phyloP scores from a whole-genome alignment of 768 basidiomycete genomes.

The Suillus subluteus region DNA sequence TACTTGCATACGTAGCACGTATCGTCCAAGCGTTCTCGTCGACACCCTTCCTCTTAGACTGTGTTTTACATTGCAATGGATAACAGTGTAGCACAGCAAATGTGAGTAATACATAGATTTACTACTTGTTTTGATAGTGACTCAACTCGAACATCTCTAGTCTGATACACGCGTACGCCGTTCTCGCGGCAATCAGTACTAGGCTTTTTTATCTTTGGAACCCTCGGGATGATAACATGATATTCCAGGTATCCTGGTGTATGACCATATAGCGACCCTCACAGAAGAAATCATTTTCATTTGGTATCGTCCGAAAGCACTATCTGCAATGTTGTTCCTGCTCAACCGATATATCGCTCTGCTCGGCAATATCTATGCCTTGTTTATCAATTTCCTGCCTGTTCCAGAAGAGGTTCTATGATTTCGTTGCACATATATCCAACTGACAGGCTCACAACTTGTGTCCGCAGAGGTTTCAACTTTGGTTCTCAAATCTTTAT shows the following conservation, averaged over 20 bases:
- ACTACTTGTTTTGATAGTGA: neutral
- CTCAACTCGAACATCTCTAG: neutral
- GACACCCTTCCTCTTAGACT: neutral
- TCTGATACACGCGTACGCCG: constrained; percentile 4
- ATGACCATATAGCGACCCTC: constrained; percentile 35
- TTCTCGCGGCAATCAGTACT: constrained; percentile 8
- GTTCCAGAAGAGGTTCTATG: neutral
- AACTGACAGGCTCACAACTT: neutral
- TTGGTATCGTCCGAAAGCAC: constrained; percentile 46
- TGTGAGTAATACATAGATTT: neutral
- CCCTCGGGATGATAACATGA: neutral
- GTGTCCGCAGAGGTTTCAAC: constrained; percentile 9
- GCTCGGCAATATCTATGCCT: constrained; percentile 40
- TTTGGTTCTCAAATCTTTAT: neutral
- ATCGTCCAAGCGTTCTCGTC: neutral
- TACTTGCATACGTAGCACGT: neutral
- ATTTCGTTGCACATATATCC: neutral
- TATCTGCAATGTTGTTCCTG: constrained; percentile 49
- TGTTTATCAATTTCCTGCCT: constrained; percentile 32
- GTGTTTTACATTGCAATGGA: neutral
- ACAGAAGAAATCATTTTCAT: constrained; percentile 44
- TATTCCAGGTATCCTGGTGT: constrained; percentile 31
- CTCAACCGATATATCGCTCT: constrained; percentile 53
- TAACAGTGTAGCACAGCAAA: neutral
- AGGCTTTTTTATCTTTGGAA: neutral